Percentiles rank a stretch among this genome's conserved stretches.
These are phyloP conservation scores for Geranium brycei DNA, from an alignment of 345 rosid genomes.

Conservation along the genomic window DNA sequence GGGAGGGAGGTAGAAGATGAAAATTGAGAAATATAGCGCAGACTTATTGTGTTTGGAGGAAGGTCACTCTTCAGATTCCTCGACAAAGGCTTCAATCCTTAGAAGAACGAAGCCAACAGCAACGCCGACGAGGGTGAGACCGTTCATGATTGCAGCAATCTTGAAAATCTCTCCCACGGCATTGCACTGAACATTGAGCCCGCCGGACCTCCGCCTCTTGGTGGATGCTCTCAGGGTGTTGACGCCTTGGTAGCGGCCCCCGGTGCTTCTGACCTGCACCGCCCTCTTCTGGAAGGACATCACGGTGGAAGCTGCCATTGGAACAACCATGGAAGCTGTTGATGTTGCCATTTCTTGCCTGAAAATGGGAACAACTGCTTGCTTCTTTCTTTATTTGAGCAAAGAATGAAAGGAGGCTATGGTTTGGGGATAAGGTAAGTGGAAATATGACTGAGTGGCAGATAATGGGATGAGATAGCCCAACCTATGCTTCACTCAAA, in stretches of 20 bases:
- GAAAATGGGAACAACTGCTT: background rate
- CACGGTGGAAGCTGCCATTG: background rate
- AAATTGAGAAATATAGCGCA: background rate
- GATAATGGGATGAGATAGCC: slow-evolving; percentile 1
- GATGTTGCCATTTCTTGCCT: slow-evolving; percentile 3
- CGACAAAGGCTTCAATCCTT: slow-evolving; percentile 39
- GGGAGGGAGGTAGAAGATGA: background rate
- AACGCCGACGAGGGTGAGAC: slow-evolving; percentile 41
- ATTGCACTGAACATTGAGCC: slow-evolving; percentile 30
- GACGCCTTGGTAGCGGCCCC: slow-evolving; percentile 23
- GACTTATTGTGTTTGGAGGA: slow-evolving; percentile 1
- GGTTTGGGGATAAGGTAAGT: slow-evolving; percentile 4
- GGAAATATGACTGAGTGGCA: slow-evolving; percentile 3
- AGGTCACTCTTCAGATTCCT: slow-evolving; percentile 30
- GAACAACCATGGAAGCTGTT: slow-evolving; percentile 13
- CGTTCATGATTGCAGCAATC: slow-evolving; percentile 52
- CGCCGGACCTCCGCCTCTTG: slow-evolving; percentile 22
- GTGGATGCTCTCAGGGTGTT: slow-evolving; percentile 13
- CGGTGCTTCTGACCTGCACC: slow-evolving; percentile 22
- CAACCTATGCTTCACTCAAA: background rate
- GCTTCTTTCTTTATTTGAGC: background rate
- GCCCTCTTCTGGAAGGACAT: slow-evolving; percentile 12
- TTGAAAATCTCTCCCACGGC: slow-evolving; percentile 37
- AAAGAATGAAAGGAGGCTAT: background rate
- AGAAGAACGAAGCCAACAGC: slow-evolving; percentile 55